Evolutionary conservation across 495 filamentous ascomycete genomes (phyloP).

Genomic region (Xylona heveae): DNA sequence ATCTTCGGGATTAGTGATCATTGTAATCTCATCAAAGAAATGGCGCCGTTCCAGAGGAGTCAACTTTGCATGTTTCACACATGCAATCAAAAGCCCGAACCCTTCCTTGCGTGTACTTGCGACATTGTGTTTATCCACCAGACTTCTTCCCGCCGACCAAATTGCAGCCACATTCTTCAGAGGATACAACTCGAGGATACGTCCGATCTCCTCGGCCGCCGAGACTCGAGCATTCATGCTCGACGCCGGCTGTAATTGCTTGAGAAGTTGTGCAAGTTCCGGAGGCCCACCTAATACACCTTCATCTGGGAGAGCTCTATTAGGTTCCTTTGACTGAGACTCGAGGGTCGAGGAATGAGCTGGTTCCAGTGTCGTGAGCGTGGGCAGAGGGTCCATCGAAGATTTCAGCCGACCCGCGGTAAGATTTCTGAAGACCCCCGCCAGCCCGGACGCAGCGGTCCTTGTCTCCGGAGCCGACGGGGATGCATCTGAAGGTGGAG

Average conservation of each 20-base stretch:
- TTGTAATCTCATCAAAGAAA: slow-evolving; percentile 38
- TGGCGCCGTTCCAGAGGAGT: slow-evolving; percentile 41
- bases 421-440: slow-evolving; percentile 33
- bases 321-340: slow-evolving; percentile 13
- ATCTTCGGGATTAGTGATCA: slow-evolving; percentile 26
- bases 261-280: slow-evolving; percentile 21
- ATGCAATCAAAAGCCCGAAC: slow-evolving; percentile 42
- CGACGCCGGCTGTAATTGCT: slow-evolving; percentile 10
- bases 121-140: slow-evolving; percentile 33
- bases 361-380: slow-evolving; percentile 10
- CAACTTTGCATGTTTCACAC: slow-evolving; percentile 33
- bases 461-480: slow-evolving; percentile 26
- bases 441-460: slow-evolving; percentile 21
- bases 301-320: slow-evolving; percentile 9
- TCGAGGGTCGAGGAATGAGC: slow-evolving; percentile 8
- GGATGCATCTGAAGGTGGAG: slow-evolving; percentile 32
- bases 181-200: slow-evolving; percentile 32
- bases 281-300: slow-evolving; percentile 19
- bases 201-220: slow-evolving; percentile 32
- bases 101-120: slow-evolving; percentile 29
- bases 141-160: slow-evolving; percentile 42
- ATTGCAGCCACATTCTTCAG: slow-evolving; percentile 27
- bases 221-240: slow-evolving; percentile 25
- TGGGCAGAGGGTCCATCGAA: slow-evolving; percentile 10
- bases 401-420: slow-evolving; percentile 20